Evolutionary conservation across 192 early-diverging fungal genomes (phyloP), one percentile per base, ranked within the genome.

Genomic region (Radiomyces spectabilis): DNA sequence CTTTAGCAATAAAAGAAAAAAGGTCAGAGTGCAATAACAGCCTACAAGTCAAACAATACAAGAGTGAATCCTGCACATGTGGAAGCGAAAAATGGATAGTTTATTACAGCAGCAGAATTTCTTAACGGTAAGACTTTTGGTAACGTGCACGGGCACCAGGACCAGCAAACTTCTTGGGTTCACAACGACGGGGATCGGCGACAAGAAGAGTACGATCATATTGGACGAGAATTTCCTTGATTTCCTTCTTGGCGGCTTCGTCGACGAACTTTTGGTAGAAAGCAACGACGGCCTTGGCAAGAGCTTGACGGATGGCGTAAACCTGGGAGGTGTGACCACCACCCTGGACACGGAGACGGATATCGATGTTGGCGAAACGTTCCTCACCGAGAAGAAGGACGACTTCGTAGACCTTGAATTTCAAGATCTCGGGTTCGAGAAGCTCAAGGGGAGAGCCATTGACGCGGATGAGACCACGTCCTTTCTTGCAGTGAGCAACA

Each of bases 131-230:
- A 53, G 85, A 88, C 82, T 88, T 87, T 78, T 88, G 85, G 84
- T 78, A 87, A 63, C 93, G 86, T 63, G 95, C 86, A 79, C 95
- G 91, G 74, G 95, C 95, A 90, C 95, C 95, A 59, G 78, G 78
- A 84, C 95, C 95, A 77, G 93, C 95, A 69, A 98, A 98, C 85
- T 96, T 98, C 93, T 98, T 98, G 77, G 95, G 91, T 74, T 98
- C 95, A 81, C 88, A 92, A 68, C 95, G 93, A 77, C 95, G 92
- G 59, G 94, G 93, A 74, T 96, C 94, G 55, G 94, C 93, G 52
- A 98, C 95, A 45, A 98, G 86, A 43, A 98, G 91, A 66, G 91
- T 84, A 78, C 94, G 89, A 84, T 98, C 95, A 84, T 92, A 94
- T 67, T 66, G 55, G 31, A 86, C 75, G 47, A 92, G 79, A 46